Evolutionary conservation across 768 basidiomycete species (phyloP).

Genomic region (Suillus occidentalis): DNA sequence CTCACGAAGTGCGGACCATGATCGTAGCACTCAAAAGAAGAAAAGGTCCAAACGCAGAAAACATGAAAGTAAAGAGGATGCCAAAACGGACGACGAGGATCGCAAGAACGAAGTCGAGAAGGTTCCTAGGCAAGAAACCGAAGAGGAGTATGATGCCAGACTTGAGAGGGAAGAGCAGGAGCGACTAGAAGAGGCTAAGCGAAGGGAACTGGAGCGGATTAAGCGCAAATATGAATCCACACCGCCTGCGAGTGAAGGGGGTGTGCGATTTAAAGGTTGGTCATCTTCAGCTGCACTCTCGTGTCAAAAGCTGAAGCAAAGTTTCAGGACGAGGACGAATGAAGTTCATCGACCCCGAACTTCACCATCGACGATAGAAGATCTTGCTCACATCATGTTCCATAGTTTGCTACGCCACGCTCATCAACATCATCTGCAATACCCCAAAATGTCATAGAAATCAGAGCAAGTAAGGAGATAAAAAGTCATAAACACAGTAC

Average conservation of each 20-base stretch:
- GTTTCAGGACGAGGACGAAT: conserved; percentile 61
- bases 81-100: conserved; percentile 13
- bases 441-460: conserved; percentile 11
- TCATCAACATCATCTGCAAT: conserved; percentile 7
- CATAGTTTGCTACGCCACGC: not conserved
- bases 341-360: conserved; percentile 66
- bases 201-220: conserved; percentile 49
- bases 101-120: conserved; percentile 7
- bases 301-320: not conserved
- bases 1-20: conserved; percentile 30
- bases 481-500: conserved; percentile 12
- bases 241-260: conserved; percentile 36
- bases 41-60: conserved; percentile 30
- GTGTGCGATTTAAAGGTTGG: conserved; percentile 67
- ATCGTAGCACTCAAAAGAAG: conserved; percentile 16
- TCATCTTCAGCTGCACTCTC: not conserved
- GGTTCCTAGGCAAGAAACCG: conserved; percentile 47
- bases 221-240: conserved; percentile 39
- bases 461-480: conserved; percentile 15
- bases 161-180: conserved; percentile 69
- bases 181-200: conserved; percentile 47
- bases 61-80: not conserved
- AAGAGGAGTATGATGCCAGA: conserved; percentile 71
- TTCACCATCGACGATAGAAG: conserved; percentile 30
- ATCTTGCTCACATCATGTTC: not conserved